Base-by-base conservation (phyloP, 2,329 filamentous ascomycete genomes). In the Xylariaceae sp. region DNA sequence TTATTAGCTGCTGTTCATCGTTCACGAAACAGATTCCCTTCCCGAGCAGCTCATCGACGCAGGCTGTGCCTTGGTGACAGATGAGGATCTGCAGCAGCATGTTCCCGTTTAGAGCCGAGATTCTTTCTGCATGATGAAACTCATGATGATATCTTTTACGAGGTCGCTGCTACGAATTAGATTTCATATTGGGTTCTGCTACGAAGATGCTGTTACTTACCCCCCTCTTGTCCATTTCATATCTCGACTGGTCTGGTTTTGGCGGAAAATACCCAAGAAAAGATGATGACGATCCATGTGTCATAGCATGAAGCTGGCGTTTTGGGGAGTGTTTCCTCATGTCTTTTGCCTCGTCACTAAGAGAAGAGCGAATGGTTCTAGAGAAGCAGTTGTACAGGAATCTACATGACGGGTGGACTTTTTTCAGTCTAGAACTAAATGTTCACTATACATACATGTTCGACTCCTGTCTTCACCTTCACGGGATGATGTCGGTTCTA, bases 261-360 rank as follows among this genome's bases (percentile, higher is more conserved):
- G 37, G 8, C 56, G 56, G 57, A 59, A 56, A 54, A 63, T 63
- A 63, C 61, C 61, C 61, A 59, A 53, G 52, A 57, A 54, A 53
- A 48, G 51, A 51, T 15, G 53, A 15, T 50, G 51, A 30, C 23
- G 23, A 30, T 30, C 23, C 4, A 30, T 17, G 44, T 18, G 23
- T 30, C 17, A 45, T 45, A 51, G 59, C 51, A 42, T 53, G 1
- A 55, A 30, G 15, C 17, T n/a, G 59, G 61, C 49, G 56, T 63
- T 63, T 47, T 6, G 56, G 42, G 13, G 39, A 9, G 50, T 10
- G 17, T 57, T 59, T 51, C 45, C 37, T 18, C 50, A 42, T 44
- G 37, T 42, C 11, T 42, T 42, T 42, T 42, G 4, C 30, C 53
- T 11, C 5, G 39, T 56, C 23, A 30, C 30, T n/a, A 53, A n/a